Evolutionary conservation across 192 early-diverging fungal species (phyloP).

Genomic region (Piromyces sp.): DNA sequence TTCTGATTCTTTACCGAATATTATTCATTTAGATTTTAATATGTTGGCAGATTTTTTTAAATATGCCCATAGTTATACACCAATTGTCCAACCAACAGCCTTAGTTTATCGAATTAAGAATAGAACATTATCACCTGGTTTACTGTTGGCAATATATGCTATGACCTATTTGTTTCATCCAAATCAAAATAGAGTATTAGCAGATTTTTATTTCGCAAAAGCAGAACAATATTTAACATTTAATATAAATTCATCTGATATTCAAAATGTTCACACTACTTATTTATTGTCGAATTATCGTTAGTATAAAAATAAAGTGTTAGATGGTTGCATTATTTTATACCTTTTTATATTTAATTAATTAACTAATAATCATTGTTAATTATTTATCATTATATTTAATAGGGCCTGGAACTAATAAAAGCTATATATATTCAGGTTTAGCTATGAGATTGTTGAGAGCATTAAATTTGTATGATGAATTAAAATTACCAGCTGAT

Average conservation of each 20-base stretch:
- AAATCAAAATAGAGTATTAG: neutral
- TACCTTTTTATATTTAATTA: no score
- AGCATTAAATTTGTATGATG: neutral
- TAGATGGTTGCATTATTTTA: no score
- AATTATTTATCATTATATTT: no score
- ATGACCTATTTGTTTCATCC: neutral
- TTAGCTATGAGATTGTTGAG: neutral
- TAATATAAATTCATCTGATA: neutral
- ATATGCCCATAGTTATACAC: neutral
- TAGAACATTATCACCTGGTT: neutral
- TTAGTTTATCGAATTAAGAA: neutral
- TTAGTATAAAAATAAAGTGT: neutral
- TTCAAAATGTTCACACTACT: neutral
- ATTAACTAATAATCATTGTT: no score
- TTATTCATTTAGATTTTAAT: neutral
- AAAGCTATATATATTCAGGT: neutral
- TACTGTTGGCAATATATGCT: neutral
- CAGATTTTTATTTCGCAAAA: neutral
- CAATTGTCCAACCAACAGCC: neutral
- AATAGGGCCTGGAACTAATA: neutral
- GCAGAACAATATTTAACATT: neutral
- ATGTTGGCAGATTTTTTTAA: neutral
- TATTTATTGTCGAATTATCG: neutral
- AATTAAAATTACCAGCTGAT: neutral
- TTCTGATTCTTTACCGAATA: neutral